These are phyloP conservation scores for Aureobasidium mangrovei DNA, from an alignment of 2,329 filamentous ascomycete genomes.

Conservation along the genomic window DNA sequence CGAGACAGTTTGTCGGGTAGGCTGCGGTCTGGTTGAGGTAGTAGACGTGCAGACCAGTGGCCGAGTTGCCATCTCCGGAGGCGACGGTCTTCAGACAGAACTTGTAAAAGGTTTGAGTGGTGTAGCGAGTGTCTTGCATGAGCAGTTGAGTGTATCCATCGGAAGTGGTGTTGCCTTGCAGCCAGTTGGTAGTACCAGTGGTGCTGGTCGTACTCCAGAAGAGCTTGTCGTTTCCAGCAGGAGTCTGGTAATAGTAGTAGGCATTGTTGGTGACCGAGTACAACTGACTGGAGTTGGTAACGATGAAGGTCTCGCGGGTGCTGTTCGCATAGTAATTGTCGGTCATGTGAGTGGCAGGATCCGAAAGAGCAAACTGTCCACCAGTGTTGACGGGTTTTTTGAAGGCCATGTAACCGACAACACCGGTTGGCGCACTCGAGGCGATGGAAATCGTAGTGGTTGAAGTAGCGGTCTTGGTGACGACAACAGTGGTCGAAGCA, in stretches of 20 bases:
- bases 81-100: slow-evolving; percentile 5
- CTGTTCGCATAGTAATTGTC: slow-evolving; percentile 13
- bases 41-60: slow-evolving; percentile 8
- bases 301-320: slow-evolving; percentile 12
- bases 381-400: slow-evolving; percentile 4
- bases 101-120: slow-evolving; percentile 5
- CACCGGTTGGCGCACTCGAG: slow-evolving; percentile 12
- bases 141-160: slow-evolving; percentile 13
- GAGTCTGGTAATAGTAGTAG: slow-evolving; percentile 11
- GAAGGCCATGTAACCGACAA: slow-evolving; percentile 12
- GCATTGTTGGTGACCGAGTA: slow-evolving; percentile 13
- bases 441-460: slow-evolving; percentile 9
- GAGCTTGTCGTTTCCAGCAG: slow-evolving; percentile 6
- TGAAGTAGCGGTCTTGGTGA: slow-evolving; percentile 7
- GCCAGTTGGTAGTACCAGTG: slow-evolving; percentile 4
- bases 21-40: slow-evolving; percentile 4
- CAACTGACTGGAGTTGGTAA: slow-evolving; percentile 10
- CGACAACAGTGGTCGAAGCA: slow-evolving; percentile 19
- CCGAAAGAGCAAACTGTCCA: slow-evolving; percentile 9
- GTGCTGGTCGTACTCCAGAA: not conserved
- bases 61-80: slow-evolving; percentile 1
- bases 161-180: not conserved
- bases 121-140: slow-evolving; percentile 10
- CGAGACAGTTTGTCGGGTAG: not conserved
- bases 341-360: slow-evolving; percentile 14